Conservation (phyloP, 345 rosid species). For the Eucalyptus polyanthemos region DNA sequence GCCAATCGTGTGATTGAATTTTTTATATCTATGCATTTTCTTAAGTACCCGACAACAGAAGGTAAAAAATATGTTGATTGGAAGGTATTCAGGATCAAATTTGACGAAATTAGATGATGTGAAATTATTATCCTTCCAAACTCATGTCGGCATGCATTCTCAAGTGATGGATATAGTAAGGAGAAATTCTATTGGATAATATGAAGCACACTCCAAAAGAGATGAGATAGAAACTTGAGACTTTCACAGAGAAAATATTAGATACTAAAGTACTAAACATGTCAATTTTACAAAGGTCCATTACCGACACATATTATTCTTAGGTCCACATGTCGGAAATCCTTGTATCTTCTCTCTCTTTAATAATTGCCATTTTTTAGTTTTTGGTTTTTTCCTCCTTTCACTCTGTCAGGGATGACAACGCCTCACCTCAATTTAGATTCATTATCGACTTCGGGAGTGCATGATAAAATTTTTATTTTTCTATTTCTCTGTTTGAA, state of each 20-base stretch:
- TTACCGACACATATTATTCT: too few relatives aligned
- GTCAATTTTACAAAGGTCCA: too few relatives aligned
- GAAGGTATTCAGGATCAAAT: accelerated
- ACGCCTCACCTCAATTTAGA: accelerated
- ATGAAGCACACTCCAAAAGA: not conserved
- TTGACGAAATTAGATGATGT: not conserved
- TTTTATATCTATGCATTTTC: not conserved
- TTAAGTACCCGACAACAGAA: not conserved
- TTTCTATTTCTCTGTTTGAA: accelerated
- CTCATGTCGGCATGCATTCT: not conserved
- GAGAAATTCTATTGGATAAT: not conserved
- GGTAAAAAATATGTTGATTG: accelerated
- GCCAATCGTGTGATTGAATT: accelerated
- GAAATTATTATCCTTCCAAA: not conserved
- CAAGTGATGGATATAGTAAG: not conserved
- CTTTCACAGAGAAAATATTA: too few relatives aligned
- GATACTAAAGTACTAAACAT: too few relatives aligned
- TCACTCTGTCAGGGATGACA: too few relatives aligned
- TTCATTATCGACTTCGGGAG: accelerated
- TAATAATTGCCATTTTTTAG: too few relatives aligned
- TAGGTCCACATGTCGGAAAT: too few relatives aligned
- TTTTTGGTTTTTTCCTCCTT: too few relatives aligned
- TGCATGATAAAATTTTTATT: too few relatives aligned
- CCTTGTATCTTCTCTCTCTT: too few relatives aligned
- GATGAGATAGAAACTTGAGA: not conserved